phyloP scores from a whole-genome alignment of 225 moss, liverwort and hornwort genomes.

The Pseudisothecium myosuroides region DNA sequence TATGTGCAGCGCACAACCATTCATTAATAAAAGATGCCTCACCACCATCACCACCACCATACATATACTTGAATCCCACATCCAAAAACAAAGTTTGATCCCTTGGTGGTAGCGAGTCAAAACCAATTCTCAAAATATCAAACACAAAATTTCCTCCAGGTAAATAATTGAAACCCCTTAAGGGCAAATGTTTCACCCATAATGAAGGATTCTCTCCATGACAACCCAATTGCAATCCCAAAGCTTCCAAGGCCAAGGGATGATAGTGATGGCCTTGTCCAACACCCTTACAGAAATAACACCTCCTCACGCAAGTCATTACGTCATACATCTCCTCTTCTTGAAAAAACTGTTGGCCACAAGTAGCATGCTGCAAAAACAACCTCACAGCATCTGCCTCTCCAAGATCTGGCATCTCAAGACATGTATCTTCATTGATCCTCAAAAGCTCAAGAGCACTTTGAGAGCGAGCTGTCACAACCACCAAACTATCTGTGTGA shows the following conservation, averaged over 20 bases:
- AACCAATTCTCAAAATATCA: not conserved
- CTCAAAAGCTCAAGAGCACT: not conserved
- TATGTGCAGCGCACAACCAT: too few relatives aligned
- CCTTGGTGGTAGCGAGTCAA: not conserved
- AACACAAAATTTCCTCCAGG: not conserved
- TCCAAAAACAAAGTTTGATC: not conserved
- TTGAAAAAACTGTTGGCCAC: accelerated
- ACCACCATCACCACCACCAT: too few relatives aligned
- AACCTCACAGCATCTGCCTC: not conserved
- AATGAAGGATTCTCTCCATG: not conserved
- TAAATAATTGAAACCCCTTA: accelerated
- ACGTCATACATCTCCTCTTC: not conserved
- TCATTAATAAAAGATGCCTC: too few relatives aligned
- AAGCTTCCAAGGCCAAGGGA: not conserved
- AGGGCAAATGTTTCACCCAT: not conserved
- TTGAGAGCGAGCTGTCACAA: not conserved
- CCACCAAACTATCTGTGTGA: not conserved
- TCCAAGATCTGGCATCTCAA: not conserved
- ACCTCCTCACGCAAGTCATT: not conserved
- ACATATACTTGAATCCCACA: too few relatives aligned
- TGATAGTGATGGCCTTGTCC: not conserved
- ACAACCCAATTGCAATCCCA: not conserved
- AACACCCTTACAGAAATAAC: not conserved
- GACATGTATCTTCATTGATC: accelerated
- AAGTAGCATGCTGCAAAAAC: accelerated